phyloP scores from a whole-genome alignment of 306 rosid species.

The Glycine tomentella region DNA sequence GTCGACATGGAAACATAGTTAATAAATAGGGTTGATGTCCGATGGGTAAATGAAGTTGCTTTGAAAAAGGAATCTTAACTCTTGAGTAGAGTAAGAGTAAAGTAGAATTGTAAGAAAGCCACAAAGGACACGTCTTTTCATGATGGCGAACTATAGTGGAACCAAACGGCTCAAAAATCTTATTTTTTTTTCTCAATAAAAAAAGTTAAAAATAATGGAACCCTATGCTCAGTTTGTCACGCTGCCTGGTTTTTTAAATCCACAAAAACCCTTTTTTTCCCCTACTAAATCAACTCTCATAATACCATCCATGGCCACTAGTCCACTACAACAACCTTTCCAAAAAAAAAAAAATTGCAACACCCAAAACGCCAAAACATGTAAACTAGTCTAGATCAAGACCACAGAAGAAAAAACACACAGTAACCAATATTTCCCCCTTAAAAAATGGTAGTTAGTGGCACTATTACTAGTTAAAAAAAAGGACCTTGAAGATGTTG shows the following conservation, averaged over 20 bases:
- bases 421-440: background rate
- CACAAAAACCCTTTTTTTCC: background rate
- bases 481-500: background rate
- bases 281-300: background rate
- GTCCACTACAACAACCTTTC: background rate
- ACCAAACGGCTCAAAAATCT: constrained; percentile 42
- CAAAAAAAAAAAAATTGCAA: constrained; percentile 21
- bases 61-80: constrained; percentile 55
- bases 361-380: constrained; percentile 25
- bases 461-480: background rate
- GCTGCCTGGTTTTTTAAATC: background rate
- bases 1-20: constrained; percentile 39
- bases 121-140: constrained; percentile 60
- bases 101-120: constrained; percentile 49
- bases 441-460: background rate
- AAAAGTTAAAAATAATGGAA: constrained; percentile 24
- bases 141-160: constrained; percentile 52
- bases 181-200: background rate
- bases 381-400: constrained; percentile 43
- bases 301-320: constrained; percentile 8
- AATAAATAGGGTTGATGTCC: constrained; percentile 49
- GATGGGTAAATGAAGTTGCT: constrained; percentile 39
- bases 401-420: constrained; percentile 27
- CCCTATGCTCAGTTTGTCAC: constrained; percentile 52
- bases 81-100: constrained; percentile 52